These are phyloP conservation scores for Fusarium dimerum DNA, from an alignment of 2,329 filamentous ascomycete genomes.

Conservation along the genomic window DNA sequence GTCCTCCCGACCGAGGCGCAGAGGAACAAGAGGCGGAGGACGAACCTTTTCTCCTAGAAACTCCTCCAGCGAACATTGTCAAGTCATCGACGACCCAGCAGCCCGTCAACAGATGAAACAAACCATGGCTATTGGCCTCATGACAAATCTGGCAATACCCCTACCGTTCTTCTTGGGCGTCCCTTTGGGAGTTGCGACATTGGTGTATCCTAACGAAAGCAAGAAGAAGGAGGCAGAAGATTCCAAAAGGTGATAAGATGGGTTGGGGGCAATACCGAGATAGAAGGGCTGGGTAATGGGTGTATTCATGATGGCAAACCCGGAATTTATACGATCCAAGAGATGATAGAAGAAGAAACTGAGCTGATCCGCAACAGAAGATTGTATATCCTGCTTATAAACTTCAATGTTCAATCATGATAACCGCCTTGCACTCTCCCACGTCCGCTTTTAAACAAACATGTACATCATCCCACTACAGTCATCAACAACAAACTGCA, in stretches of 20 bases:
- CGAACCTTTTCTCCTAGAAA: background rate
- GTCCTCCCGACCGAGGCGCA: background rate
- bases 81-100: conserved; percentile 13
- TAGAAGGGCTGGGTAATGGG: too few relatives aligned
- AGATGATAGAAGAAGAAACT: too few relatives aligned
- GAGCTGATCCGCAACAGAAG: too few relatives aligned
- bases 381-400: too few relatives aligned
- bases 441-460: background rate
- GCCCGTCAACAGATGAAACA: conserved; percentile 20
- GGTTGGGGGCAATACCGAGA: too few relatives aligned
- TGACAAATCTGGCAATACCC: conserved; percentile 14
- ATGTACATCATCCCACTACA: background rate
- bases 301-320: too few relatives aligned
- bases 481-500: background rate
- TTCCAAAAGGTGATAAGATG: too few relatives aligned
- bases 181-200: conserved; percentile 8
- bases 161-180: conserved; percentile 12
- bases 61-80: background rate
- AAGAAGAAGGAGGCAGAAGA: background rate
- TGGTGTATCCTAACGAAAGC: conserved; percentile 4
- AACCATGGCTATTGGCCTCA: conserved; percentile 15
- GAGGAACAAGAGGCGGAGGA: conserved; percentile 7
- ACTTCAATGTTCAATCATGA: background rate
- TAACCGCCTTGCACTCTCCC: background rate
- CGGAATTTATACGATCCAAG: too few relatives aligned